Evolutionary conservation across 2,329 filamentous ascomycete species (phyloP), one percentile per base, ranked within the genome.

Genomic region (Akanthomyces muscarius): DNA sequence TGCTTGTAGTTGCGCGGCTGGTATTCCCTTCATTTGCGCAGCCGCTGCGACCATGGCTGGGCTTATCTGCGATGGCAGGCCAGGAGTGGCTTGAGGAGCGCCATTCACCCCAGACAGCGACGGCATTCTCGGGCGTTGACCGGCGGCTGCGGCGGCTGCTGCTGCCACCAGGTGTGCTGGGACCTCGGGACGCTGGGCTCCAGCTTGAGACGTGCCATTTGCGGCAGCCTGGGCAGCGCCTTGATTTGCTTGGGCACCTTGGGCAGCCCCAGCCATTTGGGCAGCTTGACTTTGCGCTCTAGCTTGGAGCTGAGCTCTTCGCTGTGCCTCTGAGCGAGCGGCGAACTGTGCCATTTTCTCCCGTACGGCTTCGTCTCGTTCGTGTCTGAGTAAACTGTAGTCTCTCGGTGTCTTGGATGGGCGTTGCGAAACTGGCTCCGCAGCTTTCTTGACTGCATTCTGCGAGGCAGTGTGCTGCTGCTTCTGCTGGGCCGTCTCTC

Each of bases 381-480:
- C 94, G 77, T 89, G 89, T 69, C 95, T 92, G 71, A 97, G 83
- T 59, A 91, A 83, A 71, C 93, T 97, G 73, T 97, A 97, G 68
- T 98, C 92, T 69, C 91, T 86, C 0, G 95, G 95, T 0, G 93
- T 96, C 71, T 92, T 91, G 71, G 74, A 84, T 71, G 73, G 83
- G 68, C 77, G 75, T 58, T 77, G 80, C 54, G 81, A 78, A 21
- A 78, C 75, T 23, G 76, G 72, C 70, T 96, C 91, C 64, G 90
- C 90, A 16, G 86, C 83, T 75, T 97, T 97, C 61, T 95, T 88
- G 38, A 90, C 89, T 55, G 91, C 91, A 63, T 92, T 85, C 66
- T 86, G 85, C 13, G 88, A 85, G 64, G 86, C 84, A 71, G 96
- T 91, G 72, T 97, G 92, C 71, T 94, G 90, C 72, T 95, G 91